phyloP scores from a whole-genome alignment of 805 yeast genomes.

The Sugiyamaella americana region DNA sequence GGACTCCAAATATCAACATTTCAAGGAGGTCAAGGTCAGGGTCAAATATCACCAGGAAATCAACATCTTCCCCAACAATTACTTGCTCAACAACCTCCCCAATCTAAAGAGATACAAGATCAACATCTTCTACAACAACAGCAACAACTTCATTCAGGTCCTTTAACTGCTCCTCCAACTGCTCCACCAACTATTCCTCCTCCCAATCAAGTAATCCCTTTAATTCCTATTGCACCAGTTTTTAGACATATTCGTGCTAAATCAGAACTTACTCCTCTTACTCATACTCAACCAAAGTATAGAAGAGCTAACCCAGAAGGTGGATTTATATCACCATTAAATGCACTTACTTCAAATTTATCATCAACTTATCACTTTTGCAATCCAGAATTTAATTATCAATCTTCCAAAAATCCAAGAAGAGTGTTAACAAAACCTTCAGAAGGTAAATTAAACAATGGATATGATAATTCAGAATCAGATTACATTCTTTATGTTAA shows the following conservation, averaged over 20 bases:
- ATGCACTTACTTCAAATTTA: constrained; percentile 70
- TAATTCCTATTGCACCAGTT: constrained; percentile 23
- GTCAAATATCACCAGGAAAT: no score
- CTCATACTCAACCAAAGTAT: constrained; percentile 26
- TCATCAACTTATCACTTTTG: constrained; percentile 80
- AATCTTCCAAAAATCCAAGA: constrained; percentile 79
- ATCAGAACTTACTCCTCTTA: constrained; percentile 32
- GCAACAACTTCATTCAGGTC: constrained; percentile 19
- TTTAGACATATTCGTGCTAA: constrained; percentile 31
- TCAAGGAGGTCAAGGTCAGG: no score
- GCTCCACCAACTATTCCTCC: constrained; percentile 6
- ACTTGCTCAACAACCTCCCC: no score
- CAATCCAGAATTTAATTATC: constrained; percentile 77
- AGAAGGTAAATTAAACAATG: constrained; percentile 74
- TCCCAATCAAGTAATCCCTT: not conserved
- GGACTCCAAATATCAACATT: not conserved
- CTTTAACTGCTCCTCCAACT: constrained; percentile 13
- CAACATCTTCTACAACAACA: not conserved
- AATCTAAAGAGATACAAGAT: no score
- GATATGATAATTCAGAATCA: constrained; percentile 79
- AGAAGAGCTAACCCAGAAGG: constrained; percentile 35
- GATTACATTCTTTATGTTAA: constrained; percentile 92
- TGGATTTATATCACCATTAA: constrained; percentile 50
- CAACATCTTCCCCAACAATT: no score
- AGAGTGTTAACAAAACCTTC: constrained; percentile 89